A percentile compares a stretch with the other conserved stretches of the same genome.
These are phyloP conservation scores for Neoascochyta sp. DNA, from an alignment of 2,329 filamentous ascomycete species.

Conservation along the genomic window DNA sequence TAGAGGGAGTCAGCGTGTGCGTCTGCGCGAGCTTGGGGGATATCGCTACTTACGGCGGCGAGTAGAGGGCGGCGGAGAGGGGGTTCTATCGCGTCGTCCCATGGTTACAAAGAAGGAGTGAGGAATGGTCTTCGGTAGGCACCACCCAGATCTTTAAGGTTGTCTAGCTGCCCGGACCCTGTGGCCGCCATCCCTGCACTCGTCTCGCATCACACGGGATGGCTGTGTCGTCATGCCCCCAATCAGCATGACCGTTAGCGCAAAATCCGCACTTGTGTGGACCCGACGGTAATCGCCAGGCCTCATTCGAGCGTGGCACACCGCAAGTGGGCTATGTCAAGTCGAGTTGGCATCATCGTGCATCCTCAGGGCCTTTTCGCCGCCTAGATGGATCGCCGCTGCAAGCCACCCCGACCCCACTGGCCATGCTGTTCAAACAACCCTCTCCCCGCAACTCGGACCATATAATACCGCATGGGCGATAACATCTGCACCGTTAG, in stretches of 20 bases:
- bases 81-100: slow-evolving; percentile 18
- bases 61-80: slow-evolving; percentile 15
- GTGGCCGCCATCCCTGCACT: too few relatives aligned
- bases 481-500: too few relatives aligned
- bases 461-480: too few relatives aligned
- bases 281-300: slow-evolving; percentile 2
- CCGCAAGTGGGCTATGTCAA: slow-evolving; percentile 6
- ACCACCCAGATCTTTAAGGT: too few relatives aligned
- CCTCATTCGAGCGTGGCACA: slow-evolving; percentile 6
- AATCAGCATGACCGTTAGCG: slow-evolving; percentile 11
- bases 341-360: slow-evolving; percentile 6
- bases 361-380: slow-evolving; percentile 5
- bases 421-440: background rate
- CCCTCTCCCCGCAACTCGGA: slow-evolving; percentile 2
- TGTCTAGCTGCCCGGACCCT: too few relatives aligned
- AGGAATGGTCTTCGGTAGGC: slow-evolving; percentile 2
- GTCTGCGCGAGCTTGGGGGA: background rate
- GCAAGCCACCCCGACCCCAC: slow-evolving; percentile 2
- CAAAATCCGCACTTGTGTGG: slow-evolving; percentile 6
- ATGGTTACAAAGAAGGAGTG: slow-evolving; percentile 9
- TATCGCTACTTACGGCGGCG: slow-evolving; percentile 11
- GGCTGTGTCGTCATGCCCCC: slow-evolving; percentile 10
- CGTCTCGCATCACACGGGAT: slow-evolving; percentile 10
- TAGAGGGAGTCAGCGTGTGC: slow-evolving; percentile 3
- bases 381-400: slow-evolving; percentile 3